Evolutionary conservation across 257 asterid species (phyloP).

Genomic region (Craterostigma plantagineum): DNA sequence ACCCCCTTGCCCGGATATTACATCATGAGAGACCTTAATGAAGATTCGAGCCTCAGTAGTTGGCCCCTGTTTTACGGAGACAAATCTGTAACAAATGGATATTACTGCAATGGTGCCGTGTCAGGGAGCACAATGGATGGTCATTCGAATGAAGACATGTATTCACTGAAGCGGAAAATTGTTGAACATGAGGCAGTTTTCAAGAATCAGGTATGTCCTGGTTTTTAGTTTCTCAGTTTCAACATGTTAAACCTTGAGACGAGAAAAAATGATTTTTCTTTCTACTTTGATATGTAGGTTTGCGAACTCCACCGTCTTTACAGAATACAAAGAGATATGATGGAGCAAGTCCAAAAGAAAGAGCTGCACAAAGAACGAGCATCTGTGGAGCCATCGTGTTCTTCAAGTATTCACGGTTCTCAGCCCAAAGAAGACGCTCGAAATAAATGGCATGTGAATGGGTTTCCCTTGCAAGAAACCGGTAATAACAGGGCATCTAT

Average conservation of each 20-base stretch:
- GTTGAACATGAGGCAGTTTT: slow-evolving; percentile 86
- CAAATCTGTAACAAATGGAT: slow-evolving; percentile 33
- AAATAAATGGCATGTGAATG: slow-evolving; percentile 25
- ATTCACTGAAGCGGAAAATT: slow-evolving; percentile 69
- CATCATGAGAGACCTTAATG: slow-evolving; percentile 84
- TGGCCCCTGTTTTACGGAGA: slow-evolving; percentile 61
- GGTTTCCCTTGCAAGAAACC: slow-evolving; percentile 31
- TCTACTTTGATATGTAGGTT: slow-evolving; percentile 29
- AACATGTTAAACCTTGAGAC: background rate
- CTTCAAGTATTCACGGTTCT: slow-evolving; percentile 56
- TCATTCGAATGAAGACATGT: slow-evolving; percentile 44
- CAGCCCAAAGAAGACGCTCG: slow-evolving; percentile 42
- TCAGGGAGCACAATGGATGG: no score
- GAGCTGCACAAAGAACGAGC: slow-evolving; percentile 20
- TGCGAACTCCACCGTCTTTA: slow-evolving; percentile 86
- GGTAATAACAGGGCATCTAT: slow-evolving; percentile 30
- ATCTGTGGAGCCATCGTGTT: slow-evolving; percentile 69
- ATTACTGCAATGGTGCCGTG: slow-evolving; percentile 44
- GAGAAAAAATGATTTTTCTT: slow-evolving; percentile 9
- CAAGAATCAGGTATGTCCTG: slow-evolving; percentile 53
- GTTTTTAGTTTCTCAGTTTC: slow-evolving; percentile 3
- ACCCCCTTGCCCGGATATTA: slow-evolving; percentile 48
- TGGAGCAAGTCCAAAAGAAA: slow-evolving; percentile 52
- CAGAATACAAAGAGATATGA: slow-evolving; percentile 86
- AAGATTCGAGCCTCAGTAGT: slow-evolving; percentile 54